Base-by-base conservation (phyloP, 2,329 filamentous ascomycete species). In the Venturiaceae sp. region DNA sequence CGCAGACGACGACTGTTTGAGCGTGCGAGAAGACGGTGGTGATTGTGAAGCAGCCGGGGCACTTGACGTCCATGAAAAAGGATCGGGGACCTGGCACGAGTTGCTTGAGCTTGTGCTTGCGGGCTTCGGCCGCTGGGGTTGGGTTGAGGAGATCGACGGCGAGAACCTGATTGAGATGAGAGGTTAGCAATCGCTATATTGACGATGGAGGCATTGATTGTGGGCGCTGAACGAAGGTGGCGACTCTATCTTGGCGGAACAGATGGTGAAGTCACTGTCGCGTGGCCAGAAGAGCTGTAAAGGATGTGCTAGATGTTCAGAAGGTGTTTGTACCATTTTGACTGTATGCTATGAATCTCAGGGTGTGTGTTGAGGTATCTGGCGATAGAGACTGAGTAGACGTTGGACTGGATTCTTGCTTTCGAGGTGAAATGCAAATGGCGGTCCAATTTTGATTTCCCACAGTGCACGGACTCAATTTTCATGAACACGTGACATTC, bases 61-160 rank as follows among this genome's bases (percentile, higher is more conserved):
- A 99, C 88, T 99, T 99, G 84, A 99, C 94, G 77, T 99, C 94
- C 94, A 99, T 99, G 90, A 99, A 99, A 89, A 97, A 99, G 69
- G 92, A 97, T 78, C 94, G 90, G 73, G 94, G 94, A 67, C 85
- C 87, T 72, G 94, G 94, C 76, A 99, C 94, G 72, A 99, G 89
- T 69, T 84, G 91, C 91, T 99, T 99, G 79, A 99, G 90, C 90
- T 99, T 99, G 90, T 99, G 94, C 89, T 97, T 97, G 83, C 91
- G 90, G 75, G 91, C 91, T 88, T 99, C 94, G 79, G 92, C 86
- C 80, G 90, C 90, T 80, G 92, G 88, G 76, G 88, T 89, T 76
- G 94, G 94, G 90, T 99, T 97, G 81, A 99, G 88, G 74, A 99
- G 92, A 85, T 99, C 94, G 84, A 97, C 90, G 80, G 94, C 94